Base-by-base conservation (phyloP, 805 yeast genomes). In the Lipomyces lipofer region DNA sequence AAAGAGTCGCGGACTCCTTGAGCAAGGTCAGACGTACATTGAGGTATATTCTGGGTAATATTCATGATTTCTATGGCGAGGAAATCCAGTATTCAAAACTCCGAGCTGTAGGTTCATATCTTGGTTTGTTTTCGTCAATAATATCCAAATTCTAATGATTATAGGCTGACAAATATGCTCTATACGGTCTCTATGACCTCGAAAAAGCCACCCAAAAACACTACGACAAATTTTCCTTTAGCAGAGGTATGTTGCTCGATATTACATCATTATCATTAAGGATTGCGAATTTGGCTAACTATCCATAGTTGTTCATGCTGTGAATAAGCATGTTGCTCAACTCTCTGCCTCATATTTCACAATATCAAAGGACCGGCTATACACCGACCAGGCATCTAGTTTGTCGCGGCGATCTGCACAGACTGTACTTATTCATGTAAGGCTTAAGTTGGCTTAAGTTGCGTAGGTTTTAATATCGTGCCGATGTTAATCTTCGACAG, bases 291-390 rank as follows among this genome's bases (percentile, higher is more conserved):
- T 17, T 24, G 4, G n/a, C n/a, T n/a, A n/a, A n/a, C n/a, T 29
- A 8, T 25, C 27, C n/a, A 5, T 56, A 51, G 86, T 86, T 6
- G 77, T 89, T 27, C 84, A 85, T 54, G 79, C 78, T 4, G 64
- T 90, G 9, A 84, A 85, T 61, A 78, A 80, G 52, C 90, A 88
- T 66, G 77, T 90, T 76, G 78, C 80, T 21, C 84, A 82, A 19
- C 75, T 91, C 52, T 89, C 97, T 19, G 81, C 97, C 0, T 74
- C 85, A 28, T 94, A 92, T 70, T 90, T 94, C 69, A 96, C 89
- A 65, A 78, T 88, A 27, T 80, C 86, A 36, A 94, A 94, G 66
- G 98, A 94, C 66, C 75, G 86, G 46, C 75, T 94, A 15, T 94
- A 94, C 68, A 86, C 96, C 0, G 94, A 87, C 57, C 59, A 69